These are phyloP conservation scores for Aechmea fasciata DNA, from an alignment of 176 grass and related monocot genomes.

Conservation along the genomic window DNA sequence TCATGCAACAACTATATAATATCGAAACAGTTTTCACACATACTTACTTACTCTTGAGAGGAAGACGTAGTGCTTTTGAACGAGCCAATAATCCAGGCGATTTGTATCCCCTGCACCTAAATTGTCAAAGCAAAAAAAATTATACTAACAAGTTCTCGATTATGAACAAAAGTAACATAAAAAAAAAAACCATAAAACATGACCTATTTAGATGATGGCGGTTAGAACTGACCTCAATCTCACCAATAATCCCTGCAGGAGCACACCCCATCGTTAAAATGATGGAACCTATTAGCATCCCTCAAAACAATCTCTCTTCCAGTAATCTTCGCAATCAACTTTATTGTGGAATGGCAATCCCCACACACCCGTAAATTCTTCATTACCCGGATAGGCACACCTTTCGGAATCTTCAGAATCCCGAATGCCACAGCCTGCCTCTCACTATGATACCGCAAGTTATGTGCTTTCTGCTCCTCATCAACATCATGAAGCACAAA, in stretches of 20 bases:
- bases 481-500: constrained; percentile 79
- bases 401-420: constrained; percentile 58
- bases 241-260: constrained; percentile 83
- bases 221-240: constrained; percentile 20
- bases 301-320: constrained; percentile 56
- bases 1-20: background rate
- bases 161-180: background rate
- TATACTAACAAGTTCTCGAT: background rate
- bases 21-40: background rate
- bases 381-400: constrained; percentile 63
- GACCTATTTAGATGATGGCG: background rate
- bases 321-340: constrained; percentile 59
- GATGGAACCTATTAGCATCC: constrained; percentile 75
- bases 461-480: constrained; percentile 64
- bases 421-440: constrained; percentile 81
- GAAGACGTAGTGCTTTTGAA: background rate
- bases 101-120: background rate
- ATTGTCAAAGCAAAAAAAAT: background rate
- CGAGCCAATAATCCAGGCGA: background rate
- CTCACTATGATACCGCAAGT: constrained; percentile 69
- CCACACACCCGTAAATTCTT: constrained; percentile 79
- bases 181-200: background rate
- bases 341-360: constrained; percentile 72
- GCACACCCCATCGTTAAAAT: constrained; percentile 64
- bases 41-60: background rate